phyloP scores from a whole-genome alignment of 164 flowering plant species.

The Annona cherimola region DNA sequence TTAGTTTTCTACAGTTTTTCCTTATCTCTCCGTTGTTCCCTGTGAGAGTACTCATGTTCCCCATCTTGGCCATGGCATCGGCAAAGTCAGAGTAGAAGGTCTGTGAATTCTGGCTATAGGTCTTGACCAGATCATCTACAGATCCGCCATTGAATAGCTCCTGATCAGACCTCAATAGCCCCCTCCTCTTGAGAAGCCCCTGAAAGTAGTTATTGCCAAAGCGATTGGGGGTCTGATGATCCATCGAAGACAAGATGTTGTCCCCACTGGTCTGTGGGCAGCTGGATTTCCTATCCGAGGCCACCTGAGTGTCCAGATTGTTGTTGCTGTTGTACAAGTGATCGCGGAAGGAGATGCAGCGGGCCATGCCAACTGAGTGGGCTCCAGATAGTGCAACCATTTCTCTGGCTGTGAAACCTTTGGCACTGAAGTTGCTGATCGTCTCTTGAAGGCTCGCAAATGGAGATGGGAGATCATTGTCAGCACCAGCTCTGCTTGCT shows the following conservation, averaged over 20 bases:
- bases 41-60: slow-evolving; percentile 20
- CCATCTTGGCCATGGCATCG: slow-evolving; percentile 30
- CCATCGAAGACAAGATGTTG: slow-evolving; percentile 18
- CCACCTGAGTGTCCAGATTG: slow-evolving; percentile 15
- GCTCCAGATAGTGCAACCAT: slow-evolving; percentile 30
- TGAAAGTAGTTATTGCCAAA: slow-evolving; percentile 31
- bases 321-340: slow-evolving; percentile 28
- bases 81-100: slow-evolving; percentile 23
- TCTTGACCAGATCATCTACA: slow-evolving; percentile 21
- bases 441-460: slow-evolving; percentile 20
- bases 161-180: slow-evolving; percentile 28
- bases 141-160: slow-evolving; percentile 31
- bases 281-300: slow-evolving; percentile 20
- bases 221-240: slow-evolving; percentile 28
- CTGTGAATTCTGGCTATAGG: slow-evolving; percentile 18
- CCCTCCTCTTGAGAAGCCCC: slow-evolving; percentile 23
- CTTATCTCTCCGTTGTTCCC: slow-evolving; percentile 25
- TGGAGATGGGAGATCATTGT: slow-evolving; percentile 21
- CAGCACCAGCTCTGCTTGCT: slow-evolving; percentile 20
- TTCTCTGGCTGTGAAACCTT: slow-evolving; percentile 28
- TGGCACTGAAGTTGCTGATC: slow-evolving; percentile 17
- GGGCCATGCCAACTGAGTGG: slow-evolving; percentile 25
- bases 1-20: slow-evolving; percentile 22
- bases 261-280: slow-evolving; percentile 29
- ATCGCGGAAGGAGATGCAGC: slow-evolving; percentile 17